phyloP scores from a whole-genome alignment of 2,329 filamentous ascomycete species.

The Coleophoma crateriformis region DNA sequence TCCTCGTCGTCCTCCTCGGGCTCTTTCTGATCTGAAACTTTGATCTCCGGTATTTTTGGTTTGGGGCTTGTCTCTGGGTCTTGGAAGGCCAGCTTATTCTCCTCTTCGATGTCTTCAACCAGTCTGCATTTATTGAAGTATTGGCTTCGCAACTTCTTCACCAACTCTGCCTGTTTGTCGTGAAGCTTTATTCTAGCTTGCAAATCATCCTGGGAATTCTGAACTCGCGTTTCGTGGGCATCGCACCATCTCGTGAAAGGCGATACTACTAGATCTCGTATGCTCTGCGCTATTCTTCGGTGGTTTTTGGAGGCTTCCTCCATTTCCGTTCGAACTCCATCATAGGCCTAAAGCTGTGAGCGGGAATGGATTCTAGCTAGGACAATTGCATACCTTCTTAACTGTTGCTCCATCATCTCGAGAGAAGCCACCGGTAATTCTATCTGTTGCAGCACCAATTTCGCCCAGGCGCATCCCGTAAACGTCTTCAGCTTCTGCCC shows the following conservation, averaged over 20 bases:
- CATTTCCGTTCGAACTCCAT: slow-evolving; percentile 90
- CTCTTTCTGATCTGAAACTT: slow-evolving; percentile 63
- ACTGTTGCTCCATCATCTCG: slow-evolving; percentile 94
- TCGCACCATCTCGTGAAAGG: slow-evolving; percentile 97
- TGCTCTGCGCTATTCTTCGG: slow-evolving; percentile 92
- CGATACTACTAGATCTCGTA: slow-evolving; percentile 89
- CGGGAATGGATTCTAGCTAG: no score
- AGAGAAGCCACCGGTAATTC: slow-evolving; percentile 75
- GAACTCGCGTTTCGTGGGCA: slow-evolving; percentile 83
- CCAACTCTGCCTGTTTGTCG: slow-evolving; percentile 82
- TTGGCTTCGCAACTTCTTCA: slow-evolving; percentile 88
- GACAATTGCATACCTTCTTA: slow-evolving; percentile 66
- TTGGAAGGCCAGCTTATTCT: slow-evolving; percentile 97
- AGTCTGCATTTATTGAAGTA: slow-evolving; percentile 99
- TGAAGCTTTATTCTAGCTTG: slow-evolving; percentile 88
- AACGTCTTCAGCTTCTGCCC: slow-evolving; percentile 88
- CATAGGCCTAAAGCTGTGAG: slow-evolving; percentile 64
- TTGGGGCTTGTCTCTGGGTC: slow-evolving; percentile 70
- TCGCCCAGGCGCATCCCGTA: slow-evolving; percentile 79
- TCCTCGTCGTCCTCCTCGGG: slow-evolving; percentile 68
- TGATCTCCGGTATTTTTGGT: slow-evolving; percentile 73
- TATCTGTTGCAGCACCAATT: slow-evolving; percentile 78
- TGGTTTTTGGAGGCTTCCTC: slow-evolving; percentile 83
- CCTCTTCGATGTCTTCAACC: slow-evolving; percentile 94
- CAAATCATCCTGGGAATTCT: slow-evolving; percentile 92